Percentiles rank a stretch among this genome's conserved stretches.
phyloP scores from a whole-genome alignment of 805 yeast species.

The Maudiozyma pseudohumilis region DNA sequence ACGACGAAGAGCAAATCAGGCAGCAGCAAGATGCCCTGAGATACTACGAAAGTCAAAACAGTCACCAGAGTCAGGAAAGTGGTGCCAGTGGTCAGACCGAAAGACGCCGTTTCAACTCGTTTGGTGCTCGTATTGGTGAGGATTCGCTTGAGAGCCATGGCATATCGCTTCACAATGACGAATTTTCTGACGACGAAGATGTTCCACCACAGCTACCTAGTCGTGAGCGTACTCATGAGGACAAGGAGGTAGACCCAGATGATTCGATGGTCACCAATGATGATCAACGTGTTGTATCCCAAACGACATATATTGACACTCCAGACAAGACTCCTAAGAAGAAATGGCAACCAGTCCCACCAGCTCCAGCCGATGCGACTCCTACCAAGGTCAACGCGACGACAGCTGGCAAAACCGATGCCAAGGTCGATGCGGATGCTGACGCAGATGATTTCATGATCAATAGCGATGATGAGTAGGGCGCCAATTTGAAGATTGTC shows the following conservation, averaged over 20 bases:
- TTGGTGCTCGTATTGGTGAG: conserved; percentile 26
- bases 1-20: conserved; percentile 5
- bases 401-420: conserved; percentile 6
- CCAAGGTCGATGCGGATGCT: conserved; percentile 19
- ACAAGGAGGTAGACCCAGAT: conserved; percentile 1
- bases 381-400: conserved; percentile 20
- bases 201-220: conserved; percentile 28
- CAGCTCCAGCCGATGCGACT: conserved; percentile 19
- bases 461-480: conserved; percentile 26
- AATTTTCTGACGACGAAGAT: conserved; percentile 27
- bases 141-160: conserved; percentile 27
- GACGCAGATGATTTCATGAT: conserved; percentile 25
- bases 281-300: conserved; percentile 18
- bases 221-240: conserved; percentile 8
- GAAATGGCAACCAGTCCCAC: conserved; percentile 22
- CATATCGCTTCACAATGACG: conserved; percentile 22
- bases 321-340: conserved; percentile 19
- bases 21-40: conserved; percentile 14
- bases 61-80: conserved; percentile 2
- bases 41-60: conserved; percentile 9
- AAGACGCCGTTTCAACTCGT: conserved; percentile 25
- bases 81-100: conserved; percentile 9
- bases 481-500: too few relatives aligned
- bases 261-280: conserved; percentile 9
- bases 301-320: conserved; percentile 27